Percentiles rank a stretch among this genome's conserved stretches.
phyloP scores from a whole-genome alignment of 306 rosid genomes.

The Castanea mollissima region DNA sequence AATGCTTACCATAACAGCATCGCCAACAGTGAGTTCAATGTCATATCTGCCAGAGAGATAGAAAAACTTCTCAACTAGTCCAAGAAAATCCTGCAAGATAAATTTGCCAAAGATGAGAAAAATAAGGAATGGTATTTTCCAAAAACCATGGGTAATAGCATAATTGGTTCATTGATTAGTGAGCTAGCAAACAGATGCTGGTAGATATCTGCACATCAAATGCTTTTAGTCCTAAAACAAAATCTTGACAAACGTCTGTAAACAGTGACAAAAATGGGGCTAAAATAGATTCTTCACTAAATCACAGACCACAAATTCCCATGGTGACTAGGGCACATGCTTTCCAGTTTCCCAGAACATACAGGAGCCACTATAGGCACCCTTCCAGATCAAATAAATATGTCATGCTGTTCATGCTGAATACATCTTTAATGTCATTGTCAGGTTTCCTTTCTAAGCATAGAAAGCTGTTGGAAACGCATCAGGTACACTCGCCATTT shows the following conservation, averaged over 20 bases:
- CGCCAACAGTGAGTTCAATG: slow-evolving; percentile 87
- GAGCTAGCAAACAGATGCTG: neutral
- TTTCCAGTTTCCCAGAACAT: neutral
- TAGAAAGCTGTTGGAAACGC: neutral
- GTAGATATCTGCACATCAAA: neutral
- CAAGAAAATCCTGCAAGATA: slow-evolving; percentile 76
- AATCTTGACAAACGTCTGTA: neutral
- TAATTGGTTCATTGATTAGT: neutral
- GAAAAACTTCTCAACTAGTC: slow-evolving; percentile 87
- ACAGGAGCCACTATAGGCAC: neutral
- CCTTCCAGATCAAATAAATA: neutral
- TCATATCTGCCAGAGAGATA: slow-evolving; percentile 91
- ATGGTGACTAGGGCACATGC: neutral
- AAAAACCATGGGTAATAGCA: neutral
- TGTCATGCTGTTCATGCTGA: neutral
- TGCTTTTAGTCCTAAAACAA: neutral
- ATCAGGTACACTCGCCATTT: neutral
- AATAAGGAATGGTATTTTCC: slow-evolving; percentile 8
- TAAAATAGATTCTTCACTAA: neutral
- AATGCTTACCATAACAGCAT: slow-evolving; percentile 85
- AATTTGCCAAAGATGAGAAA: slow-evolving; percentile 30
- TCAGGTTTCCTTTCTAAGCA: neutral
- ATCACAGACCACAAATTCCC: no score
- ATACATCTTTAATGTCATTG: neutral
- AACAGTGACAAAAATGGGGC: neutral